These are phyloP conservation scores for Arachis hypogaea DNA, from an alignment of 306 rosid species.

Conservation along the genomic window DNA sequence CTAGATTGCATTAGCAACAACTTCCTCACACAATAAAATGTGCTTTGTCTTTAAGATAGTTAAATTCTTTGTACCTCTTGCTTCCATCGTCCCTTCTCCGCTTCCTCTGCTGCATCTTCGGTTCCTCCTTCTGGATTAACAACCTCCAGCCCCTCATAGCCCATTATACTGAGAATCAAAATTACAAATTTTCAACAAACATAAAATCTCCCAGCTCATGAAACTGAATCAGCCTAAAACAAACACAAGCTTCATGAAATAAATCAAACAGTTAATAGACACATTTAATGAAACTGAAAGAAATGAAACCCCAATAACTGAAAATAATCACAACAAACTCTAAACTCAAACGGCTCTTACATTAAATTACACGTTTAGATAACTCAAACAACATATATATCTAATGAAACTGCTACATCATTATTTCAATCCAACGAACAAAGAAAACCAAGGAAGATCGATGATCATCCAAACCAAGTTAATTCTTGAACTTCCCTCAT, in stretches of 20 bases:
- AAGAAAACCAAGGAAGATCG: conserved; percentile 18
- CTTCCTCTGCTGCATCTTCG: conserved; percentile 95
- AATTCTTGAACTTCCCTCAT: conserved; percentile 6
- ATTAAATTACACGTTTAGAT: conserved; percentile 17
- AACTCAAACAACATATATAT: conserved; percentile 29
- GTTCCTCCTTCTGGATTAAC: conserved; percentile 96
- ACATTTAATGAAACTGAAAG: conserved; percentile 16
- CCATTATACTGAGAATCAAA: conserved; percentile 40
- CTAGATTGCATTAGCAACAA: conserved; percentile 21
- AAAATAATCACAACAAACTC: conserved; percentile 6
- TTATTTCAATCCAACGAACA: not conserved
- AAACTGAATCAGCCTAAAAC: conserved; percentile 1
- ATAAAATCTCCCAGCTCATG: conserved; percentile 22
- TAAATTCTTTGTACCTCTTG: conserved; percentile 64
- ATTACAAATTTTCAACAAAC: conserved; percentile 18
- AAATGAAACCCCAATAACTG: conserved; percentile 14
- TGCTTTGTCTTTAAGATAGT: not conserved
- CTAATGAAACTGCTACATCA: conserved; percentile 12
- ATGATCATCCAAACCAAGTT: conserved; percentile 23
- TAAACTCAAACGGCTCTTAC: not conserved
- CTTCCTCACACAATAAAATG: not conserved
- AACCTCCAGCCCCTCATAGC: conserved; percentile 89
- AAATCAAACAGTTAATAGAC: conserved; percentile 17
- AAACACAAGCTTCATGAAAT: conserved; percentile 25
- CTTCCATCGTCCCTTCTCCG: conserved; percentile 90